These are phyloP conservation scores for Pleomassaria siparia DNA, from an alignment of 2,329 filamentous ascomycete species.

Conservation along the genomic window DNA sequence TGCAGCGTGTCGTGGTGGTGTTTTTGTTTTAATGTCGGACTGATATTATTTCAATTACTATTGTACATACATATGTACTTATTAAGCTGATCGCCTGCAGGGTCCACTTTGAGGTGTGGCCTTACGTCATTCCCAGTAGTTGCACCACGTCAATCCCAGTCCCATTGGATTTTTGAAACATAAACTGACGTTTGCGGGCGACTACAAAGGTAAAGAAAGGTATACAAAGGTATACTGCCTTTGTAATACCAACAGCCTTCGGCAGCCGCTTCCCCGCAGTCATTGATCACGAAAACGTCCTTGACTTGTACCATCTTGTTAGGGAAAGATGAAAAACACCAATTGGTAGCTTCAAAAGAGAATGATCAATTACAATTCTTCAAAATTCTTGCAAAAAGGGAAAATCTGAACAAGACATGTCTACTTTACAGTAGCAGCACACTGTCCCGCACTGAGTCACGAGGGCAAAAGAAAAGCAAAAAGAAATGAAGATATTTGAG, in stretches of 20 bases:
- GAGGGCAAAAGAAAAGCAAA: neutral
- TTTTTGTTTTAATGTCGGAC: neutral
- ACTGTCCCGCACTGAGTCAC: too few relatives aligned
- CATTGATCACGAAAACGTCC: too few relatives aligned
- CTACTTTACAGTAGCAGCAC: too few relatives aligned
- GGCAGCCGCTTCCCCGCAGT: too few relatives aligned
- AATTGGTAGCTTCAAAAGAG: neutral
- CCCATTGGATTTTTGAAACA: neutral
- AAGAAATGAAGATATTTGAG: neutral
- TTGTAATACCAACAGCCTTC: too few relatives aligned
- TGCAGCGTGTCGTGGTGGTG: neutral
- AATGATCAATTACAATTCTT: neutral
- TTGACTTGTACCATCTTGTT: too few relatives aligned
- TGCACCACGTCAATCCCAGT: neutral
- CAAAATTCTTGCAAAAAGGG: neutral
- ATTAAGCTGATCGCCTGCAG: neutral
- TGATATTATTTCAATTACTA: neutral
- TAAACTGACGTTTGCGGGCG: neutral
- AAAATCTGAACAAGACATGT: too few relatives aligned
- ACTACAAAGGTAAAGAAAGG: too few relatives aligned
- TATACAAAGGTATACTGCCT: too few relatives aligned
- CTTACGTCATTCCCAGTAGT: neutral
- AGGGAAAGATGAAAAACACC: too few relatives aligned
- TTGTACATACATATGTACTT: too few relatives aligned
- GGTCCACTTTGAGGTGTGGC: neutral